Conservation (phyloP, 345 rosid genomes). For the Firmiana major region DNA sequence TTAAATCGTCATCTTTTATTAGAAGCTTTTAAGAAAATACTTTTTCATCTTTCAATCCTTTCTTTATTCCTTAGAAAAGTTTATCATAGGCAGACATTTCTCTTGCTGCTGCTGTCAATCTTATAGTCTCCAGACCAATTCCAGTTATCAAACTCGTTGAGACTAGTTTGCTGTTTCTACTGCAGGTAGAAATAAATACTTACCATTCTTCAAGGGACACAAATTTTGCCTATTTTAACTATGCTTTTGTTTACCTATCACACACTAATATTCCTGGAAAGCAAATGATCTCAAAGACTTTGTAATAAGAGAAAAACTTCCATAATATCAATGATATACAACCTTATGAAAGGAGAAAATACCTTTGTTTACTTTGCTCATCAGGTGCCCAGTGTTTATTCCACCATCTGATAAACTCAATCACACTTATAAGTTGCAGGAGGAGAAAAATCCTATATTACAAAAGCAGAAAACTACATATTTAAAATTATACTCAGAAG, state of each 20-base stretch:
- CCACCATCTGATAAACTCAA: slow-evolving; percentile 90
- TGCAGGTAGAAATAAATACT: neutral
- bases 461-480: neutral
- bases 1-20: neutral
- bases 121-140: neutral
- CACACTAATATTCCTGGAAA: neutral
- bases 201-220: neutral
- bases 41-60: neutral
- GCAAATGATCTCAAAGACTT: neutral
- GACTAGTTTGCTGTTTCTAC: neutral
- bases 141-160: too few relatives aligned
- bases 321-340: neutral
- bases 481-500: neutral
- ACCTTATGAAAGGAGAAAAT: neutral
- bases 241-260: neutral
- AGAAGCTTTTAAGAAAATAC: neutral
- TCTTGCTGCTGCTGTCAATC: neutral
- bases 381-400: slow-evolving; percentile 77
- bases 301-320: neutral
- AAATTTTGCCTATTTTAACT: neutral
- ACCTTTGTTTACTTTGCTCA: slow-evolving; percentile 56
- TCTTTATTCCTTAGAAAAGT: neutral
- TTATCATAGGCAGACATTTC: neutral
- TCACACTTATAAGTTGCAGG: slow-evolving; percentile 82
- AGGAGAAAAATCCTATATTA: slow-evolving; percentile 61